phyloP scores from a whole-genome alignment of 108 stramenopile species.

The Nitzschia palea region DNA sequence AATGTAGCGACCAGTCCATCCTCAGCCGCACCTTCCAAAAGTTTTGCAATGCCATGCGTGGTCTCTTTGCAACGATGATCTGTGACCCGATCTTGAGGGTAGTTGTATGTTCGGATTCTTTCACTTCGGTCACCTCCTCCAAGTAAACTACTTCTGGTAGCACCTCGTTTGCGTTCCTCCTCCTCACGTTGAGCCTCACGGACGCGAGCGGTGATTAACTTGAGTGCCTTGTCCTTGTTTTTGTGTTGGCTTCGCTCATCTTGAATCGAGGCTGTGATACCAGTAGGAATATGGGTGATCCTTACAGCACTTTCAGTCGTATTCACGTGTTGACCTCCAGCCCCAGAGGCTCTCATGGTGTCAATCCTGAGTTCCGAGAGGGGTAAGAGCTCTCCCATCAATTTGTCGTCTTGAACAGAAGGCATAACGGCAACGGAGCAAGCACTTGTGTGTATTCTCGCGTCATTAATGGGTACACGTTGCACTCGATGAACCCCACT shows the following conservation, averaged over 20 bases:
- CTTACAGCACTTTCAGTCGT: conserved; percentile 98
- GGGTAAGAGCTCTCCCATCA: conserved; percentile 46
- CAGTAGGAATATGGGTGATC: conserved; percentile 97
- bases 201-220: conserved; percentile 85
- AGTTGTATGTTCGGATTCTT: conserved; percentile 98
- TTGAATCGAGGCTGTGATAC: conserved; percentile 94
- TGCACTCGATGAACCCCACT: conserved; percentile 98
- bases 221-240: conserved; percentile 93
- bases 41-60: conserved; percentile 59
- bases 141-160: conserved; percentile 70
- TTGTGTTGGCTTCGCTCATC: conserved; percentile 97
- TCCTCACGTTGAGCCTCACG: conserved; percentile 56
- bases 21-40: conserved; percentile 50
- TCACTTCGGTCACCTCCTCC: conserved; percentile 94
- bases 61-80: conserved; percentile 92
- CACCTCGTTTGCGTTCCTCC: conserved; percentile 51
- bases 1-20: conserved; percentile 68
- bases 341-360: conserved; percentile 88
- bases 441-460: conserved; percentile 92
- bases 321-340: conserved; percentile 65
- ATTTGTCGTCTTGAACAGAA: conserved; percentile 36
- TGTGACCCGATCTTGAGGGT: conserved; percentile 95
- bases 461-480: conserved; percentile 94
- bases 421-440: conserved; percentile 94
- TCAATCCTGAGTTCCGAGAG: conserved; percentile 84